Percentiles rank a stretch among this genome's conserved stretches.
Evolutionary conservation across 2,329 filamentous ascomycete species (phyloP).

Genomic region (Furcasterigmium sp.): DNA sequence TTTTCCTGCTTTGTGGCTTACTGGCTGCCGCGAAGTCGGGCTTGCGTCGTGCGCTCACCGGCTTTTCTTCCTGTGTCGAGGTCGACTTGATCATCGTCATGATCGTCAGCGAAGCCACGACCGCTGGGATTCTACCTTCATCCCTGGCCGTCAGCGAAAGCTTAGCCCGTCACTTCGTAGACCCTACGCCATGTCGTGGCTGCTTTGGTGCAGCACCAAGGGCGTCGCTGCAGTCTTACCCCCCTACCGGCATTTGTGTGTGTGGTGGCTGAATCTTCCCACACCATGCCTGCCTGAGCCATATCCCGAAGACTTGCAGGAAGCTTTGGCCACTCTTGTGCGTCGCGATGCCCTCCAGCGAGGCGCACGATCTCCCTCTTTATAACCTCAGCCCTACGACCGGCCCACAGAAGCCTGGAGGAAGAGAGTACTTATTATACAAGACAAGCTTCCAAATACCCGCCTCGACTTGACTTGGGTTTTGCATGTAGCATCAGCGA

Average conservation of each 20-base stretch:
- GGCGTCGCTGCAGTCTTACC: neutral
- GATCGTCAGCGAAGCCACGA: too few relatives aligned
- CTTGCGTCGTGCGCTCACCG: neutral
- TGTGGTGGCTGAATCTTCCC: neutral
- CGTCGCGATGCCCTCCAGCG: neutral
- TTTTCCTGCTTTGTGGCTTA: neutral
- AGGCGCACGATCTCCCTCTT: neutral
- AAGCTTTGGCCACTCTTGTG: neutral
- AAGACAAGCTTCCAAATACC: too few relatives aligned
- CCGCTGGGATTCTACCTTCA: too few relatives aligned
- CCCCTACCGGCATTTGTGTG: neutral
- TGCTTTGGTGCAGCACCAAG: neutral
- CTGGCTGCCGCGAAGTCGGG: neutral
- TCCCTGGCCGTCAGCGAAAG: too few relatives aligned
- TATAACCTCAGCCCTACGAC: neutral
- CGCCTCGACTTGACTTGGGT: too few relatives aligned
- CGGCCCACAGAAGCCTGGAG: neutral
- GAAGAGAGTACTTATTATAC: too few relatives aligned
- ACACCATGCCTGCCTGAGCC: neutral
- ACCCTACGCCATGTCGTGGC: neutral
- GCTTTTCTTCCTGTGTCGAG: neutral
- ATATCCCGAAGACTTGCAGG: slow-evolving; percentile 1
- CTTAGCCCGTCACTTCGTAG: too few relatives aligned
- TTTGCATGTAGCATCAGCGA: too few relatives aligned
- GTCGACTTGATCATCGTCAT: too few relatives aligned